Conservation (phyloP, 352 stramenopile species). For the Aphanomyces stellatus region DNA sequence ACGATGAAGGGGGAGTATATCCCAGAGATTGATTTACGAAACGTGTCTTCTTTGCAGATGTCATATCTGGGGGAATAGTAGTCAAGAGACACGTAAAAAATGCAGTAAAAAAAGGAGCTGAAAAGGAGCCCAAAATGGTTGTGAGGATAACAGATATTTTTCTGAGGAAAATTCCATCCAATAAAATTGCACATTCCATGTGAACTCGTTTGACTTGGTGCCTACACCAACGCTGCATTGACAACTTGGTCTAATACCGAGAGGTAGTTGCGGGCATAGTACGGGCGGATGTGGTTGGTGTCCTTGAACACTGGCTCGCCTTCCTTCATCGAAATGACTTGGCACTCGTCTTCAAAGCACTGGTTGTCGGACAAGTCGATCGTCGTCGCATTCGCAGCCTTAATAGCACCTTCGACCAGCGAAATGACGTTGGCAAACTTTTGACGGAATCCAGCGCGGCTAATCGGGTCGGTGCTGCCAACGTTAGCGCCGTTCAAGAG, state of each 20-base stretch:
- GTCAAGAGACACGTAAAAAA: no score
- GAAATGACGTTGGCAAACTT: not conserved
- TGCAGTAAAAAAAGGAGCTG: no score
- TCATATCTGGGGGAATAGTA: no score
- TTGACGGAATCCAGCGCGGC: not conserved
- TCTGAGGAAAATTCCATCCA: no score
- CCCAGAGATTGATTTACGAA: no score
- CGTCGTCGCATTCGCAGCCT: not conserved
- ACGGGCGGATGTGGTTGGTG: not conserved
- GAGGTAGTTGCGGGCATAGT: slow-evolving; percentile 2
- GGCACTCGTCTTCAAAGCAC: slow-evolving; percentile 14
- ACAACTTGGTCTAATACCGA: slow-evolving; percentile 10
- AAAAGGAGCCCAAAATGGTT: no score
- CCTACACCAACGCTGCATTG: not conserved
- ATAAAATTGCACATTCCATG: no score
- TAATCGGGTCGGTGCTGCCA: not conserved
- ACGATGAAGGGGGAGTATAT: no score
- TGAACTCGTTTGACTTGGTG: no score
- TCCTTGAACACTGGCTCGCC: slow-evolving; percentile 8
- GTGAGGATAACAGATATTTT: no score
- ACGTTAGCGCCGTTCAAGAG: slow-evolving; percentile 1
- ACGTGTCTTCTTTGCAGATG: no score
- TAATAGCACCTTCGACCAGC: not conserved
- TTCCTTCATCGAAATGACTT: not conserved
- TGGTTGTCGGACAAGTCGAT: slow-evolving; percentile 17